These are phyloP conservation scores for Orbilia quercus DNA, from an alignment of 2,329 filamentous ascomycete genomes.

Conservation along the genomic window DNA sequence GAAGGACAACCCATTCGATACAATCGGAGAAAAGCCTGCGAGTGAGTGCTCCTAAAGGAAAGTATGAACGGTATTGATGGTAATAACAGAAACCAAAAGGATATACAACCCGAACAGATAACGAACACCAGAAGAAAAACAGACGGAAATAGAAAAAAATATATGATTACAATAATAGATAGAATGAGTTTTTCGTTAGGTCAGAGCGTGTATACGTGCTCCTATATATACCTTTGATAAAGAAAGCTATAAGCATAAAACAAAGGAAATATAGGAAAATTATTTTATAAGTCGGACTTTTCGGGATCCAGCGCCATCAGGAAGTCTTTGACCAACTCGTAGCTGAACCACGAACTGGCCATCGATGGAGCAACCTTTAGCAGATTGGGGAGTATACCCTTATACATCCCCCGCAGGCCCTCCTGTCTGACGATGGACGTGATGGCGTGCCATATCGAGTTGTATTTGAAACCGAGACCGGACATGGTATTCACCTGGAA, in stretches of 20 bases:
- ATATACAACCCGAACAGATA: conserved; percentile 31
- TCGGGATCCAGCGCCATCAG: conserved; percentile 72
- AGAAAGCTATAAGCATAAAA: conserved; percentile 1
- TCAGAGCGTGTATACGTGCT: neutral
- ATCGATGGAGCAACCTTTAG: conserved; percentile 98
- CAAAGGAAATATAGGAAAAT: conserved; percentile 4
- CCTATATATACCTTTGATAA: conserved; percentile 18
- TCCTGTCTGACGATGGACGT: conserved; percentile 84
- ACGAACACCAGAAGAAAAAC: conserved; percentile 10
- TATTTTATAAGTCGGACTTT: conserved; percentile 29
- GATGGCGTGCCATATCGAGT: conserved; percentile 84
- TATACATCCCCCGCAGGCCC: conserved; percentile 87
- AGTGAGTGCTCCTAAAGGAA: conserved; percentile 29
- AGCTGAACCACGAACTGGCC: conserved; percentile 98
- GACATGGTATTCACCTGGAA: conserved; percentile 99
- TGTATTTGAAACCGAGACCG: conserved; percentile 96
- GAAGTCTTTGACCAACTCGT: conserved; percentile 91
- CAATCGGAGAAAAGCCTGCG: conserved; percentile 11
- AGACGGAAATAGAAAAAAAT: conserved; percentile 1
- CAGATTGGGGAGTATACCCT: conserved; percentile 93
- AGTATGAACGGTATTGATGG: conserved; percentile 7
- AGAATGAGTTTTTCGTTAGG: conserved; percentile 12
- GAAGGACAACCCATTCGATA: conserved; percentile 19
- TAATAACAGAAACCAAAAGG: conserved; percentile 21
- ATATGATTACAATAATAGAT: conserved; percentile 51